Evolutionary conservation across 805 yeast species (phyloP).

Genomic region (Starmera pachycereana): DNA sequence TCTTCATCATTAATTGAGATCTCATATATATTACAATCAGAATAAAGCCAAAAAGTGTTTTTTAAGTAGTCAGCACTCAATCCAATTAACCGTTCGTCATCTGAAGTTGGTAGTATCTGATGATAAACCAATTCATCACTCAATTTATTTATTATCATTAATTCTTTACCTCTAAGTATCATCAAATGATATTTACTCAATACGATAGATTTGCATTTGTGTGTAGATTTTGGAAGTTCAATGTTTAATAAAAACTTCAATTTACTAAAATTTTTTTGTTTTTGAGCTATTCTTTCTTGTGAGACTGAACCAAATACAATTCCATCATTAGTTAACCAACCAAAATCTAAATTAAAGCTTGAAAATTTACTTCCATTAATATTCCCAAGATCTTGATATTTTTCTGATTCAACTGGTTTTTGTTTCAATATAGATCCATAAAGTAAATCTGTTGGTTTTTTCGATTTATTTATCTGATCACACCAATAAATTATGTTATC

Average conservation of each 20-base stretch:
- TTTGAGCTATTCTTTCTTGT: slow-evolving; percentile 10
- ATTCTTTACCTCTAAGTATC: slow-evolving; percentile 31
- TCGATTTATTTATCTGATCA: slow-evolving; percentile 8
- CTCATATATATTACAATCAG: slow-evolving; percentile 55
- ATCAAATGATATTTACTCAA: slow-evolving; percentile 48
- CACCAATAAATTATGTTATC: slow-evolving; percentile 23
- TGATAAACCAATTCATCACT: slow-evolving; percentile 36
- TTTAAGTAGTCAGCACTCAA: slow-evolving; percentile 37
- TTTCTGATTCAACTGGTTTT: slow-evolving; percentile 25
- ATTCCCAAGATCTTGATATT: slow-evolving; percentile 24
- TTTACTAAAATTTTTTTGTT: slow-evolving; percentile 17
- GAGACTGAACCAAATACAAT: slow-evolving; percentile 30
- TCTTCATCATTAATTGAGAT: slow-evolving; percentile 60
- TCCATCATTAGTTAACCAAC: slow-evolving; percentile 39
- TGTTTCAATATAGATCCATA: slow-evolving; percentile 11
- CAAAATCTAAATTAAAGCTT: slow-evolving; percentile 21
- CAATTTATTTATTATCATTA: slow-evolving; percentile 39
- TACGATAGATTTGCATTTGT: slow-evolving; percentile 28
- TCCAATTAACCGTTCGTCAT: slow-evolving; percentile 31
- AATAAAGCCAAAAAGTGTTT: slow-evolving; percentile 70
- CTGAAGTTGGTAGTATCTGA: slow-evolving; percentile 26
- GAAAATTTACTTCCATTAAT: slow-evolving; percentile 23
- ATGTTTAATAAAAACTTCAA: slow-evolving; percentile 29
- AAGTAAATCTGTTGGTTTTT: slow-evolving; percentile 13
- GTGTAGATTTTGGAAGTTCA: slow-evolving; percentile 27